Base-by-base conservation (phyloP, 2,329 filamentous ascomycete species). In the Periglandula ipomoeae region DNA sequence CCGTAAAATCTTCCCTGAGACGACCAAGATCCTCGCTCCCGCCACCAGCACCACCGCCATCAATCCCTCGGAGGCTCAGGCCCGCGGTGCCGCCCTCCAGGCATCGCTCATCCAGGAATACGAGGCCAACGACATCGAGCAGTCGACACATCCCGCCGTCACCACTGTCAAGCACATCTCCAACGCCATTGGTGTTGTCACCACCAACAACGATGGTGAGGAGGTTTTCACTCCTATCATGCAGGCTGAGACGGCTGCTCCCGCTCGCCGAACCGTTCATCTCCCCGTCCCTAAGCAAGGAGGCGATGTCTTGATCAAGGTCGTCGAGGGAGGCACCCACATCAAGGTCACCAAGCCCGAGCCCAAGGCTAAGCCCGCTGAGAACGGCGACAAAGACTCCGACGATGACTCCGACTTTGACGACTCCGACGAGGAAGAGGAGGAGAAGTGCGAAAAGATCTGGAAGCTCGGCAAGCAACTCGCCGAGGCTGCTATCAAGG, bases 31-130 rank as follows among this genome's bases (percentile, higher is more conserved):
- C 59, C 78, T 91, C 55, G 87, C 93, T 1, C 93, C 91, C 40
- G 84, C 89, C 50, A 95, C 90, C 48, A 81, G 74, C 56, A 60
- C 84, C 35, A 76, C 75, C 23, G 86, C 91, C 54, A 82, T 97
- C 71, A 97, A 97, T 79, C 93, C 93, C 55, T 93, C 89, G 3
- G 91, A 97, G 72, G 78, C 96, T 49, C 76, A 85, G 60, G 86
- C 87, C 54, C 84, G 93, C 55, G 93, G 93, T 63, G 93, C 93
- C 52, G 91, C 93, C 27, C 89, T 98, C 59, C 93, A 98, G 72
- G 93, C 93, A 34, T 94, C 85, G 52, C 75, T 98, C 55, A 89
- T 98, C 66, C 84, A 90, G 68, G 91, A 95, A 68, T 98, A 95
- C 69, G 93, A 98, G 60, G 78, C 82, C 58, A 84, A 89, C 56